Base-by-base conservation (phyloP, 257 asterid genomes). In the Thymus mandschuricus region DNA sequence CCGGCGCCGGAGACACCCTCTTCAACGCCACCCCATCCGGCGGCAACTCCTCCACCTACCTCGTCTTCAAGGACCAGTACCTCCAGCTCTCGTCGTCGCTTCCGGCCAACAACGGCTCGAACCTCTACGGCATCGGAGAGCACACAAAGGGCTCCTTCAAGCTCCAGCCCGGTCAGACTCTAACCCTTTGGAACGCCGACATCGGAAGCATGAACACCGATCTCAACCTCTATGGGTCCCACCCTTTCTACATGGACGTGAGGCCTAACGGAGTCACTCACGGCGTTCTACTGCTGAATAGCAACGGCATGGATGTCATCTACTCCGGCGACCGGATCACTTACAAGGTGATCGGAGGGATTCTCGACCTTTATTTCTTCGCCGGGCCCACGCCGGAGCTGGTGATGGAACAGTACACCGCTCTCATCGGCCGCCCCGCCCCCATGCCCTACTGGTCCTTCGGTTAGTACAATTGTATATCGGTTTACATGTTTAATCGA, bases 371-470 rank as follows among this genome's bases (percentile, higher is more conserved):
- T 72, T 91, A 93, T 65, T 74, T 93, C 73, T 93, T 93, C 8
- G 82, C 85, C 6, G 98, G 98, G 8, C 97, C 98, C 0, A 79
- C 79, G 41, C 97, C 98, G 10, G 86, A 82, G 56, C 10, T 74
- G 86, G 96, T 89, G 27, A 76, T 91, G 85, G 91, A 87, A 30
- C 98, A 93, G 73, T 93, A 93, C 30, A 88, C 98, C 5, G 81
- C 76, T 49, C 90, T 93, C 56, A 81, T 91, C 51, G 98, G 98
- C 3, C 94, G 96, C 64, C 98, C 98, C 34, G 87, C 96, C 3
- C 83, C 96, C 3, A 86, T 93, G 96, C 97, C 98, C 8, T 91
- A 93, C 74, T 93, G 98, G 98, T 83, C 97, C 58, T 89, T 93
- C 11, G 97, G 97, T 91, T 67, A 85, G 91, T 74, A 29, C 9